These are phyloP conservation scores for Myxozyma mucilagina DNA, from an alignment of 805 yeast species.

Conservation along the genomic window DNA sequence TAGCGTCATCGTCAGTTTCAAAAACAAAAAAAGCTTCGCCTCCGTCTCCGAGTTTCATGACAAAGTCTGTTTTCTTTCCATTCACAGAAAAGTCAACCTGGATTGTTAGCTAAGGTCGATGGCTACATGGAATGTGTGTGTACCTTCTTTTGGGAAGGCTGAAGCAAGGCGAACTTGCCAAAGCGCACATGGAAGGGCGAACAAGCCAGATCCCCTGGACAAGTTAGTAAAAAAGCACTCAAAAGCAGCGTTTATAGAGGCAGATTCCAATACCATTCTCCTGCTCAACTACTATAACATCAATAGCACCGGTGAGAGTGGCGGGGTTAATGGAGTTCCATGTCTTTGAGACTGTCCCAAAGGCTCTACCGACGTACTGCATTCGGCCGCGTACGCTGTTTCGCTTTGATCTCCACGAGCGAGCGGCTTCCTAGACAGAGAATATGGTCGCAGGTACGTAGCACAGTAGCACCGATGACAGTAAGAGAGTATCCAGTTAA, in stretches of 20 bases:
- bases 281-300: constrained; percentile 90
- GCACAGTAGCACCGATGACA: too few relatives aligned
- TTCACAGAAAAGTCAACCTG: constrained; percentile 80
- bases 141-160: constrained; percentile 88
- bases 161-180: constrained; percentile 87
- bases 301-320: constrained; percentile 94
- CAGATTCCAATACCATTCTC: constrained; percentile 54
- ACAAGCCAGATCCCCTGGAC: constrained; percentile 64
- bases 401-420: background rate
- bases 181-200: constrained; percentile 97
- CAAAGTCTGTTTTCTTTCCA: constrained; percentile 74
- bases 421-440: too few relatives aligned
- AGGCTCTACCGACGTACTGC: constrained; percentile 97
- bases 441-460: too few relatives aligned
- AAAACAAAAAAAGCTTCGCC: constrained; percentile 98
- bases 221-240: background rate
- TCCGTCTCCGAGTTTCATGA: constrained; percentile 96
- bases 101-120: background rate
- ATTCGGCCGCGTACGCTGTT: constrained; percentile 43
- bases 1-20: constrained; percentile 63
- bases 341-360: constrained; percentile 91
- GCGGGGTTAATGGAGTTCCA: constrained; percentile 98
- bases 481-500: too few relatives aligned
- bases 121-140: background rate
- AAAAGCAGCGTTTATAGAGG: background rate